Evolutionary conservation across 2,329 filamentous ascomycete genomes (phyloP).

Genomic region (Arthrobotrys musiformis): DNA sequence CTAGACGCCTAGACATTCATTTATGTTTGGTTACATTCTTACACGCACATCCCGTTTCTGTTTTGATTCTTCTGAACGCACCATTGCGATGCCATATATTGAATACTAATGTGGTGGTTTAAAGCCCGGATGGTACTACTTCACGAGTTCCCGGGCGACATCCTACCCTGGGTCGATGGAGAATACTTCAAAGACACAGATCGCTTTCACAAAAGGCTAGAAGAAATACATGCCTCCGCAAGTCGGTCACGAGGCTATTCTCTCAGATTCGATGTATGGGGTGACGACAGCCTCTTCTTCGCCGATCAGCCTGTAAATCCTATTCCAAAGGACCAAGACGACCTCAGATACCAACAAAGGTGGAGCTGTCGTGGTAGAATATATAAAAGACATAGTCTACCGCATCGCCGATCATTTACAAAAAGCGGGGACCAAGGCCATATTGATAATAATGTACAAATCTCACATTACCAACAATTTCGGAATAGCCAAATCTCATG

Average conservation of each 20-base stretch:
- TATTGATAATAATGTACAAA: neutral
- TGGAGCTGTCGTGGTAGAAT: neutral
- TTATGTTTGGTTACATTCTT: too few species aligned
- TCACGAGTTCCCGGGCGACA: neutral
- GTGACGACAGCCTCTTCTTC: neutral
- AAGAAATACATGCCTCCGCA: neutral
- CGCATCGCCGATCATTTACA: neutral
- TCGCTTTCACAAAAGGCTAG: neutral
- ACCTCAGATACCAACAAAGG: neutral
- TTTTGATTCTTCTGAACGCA: too few species aligned
- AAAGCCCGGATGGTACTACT: neutral
- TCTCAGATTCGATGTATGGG: neutral
- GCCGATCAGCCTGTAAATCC: neutral
- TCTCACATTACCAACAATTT: neutral
- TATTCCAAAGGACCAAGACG: neutral
- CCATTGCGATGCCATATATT: too few species aligned
- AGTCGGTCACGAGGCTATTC: neutral
- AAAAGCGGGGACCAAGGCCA: neutral
- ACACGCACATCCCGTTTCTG: too few species aligned
- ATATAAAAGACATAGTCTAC: neutral
- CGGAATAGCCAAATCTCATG: neutral
- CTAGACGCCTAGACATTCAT: too few species aligned
- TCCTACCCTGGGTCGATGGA: neutral
- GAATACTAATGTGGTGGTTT: too few species aligned
- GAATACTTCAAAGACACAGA: neutral